phyloP scores from a whole-genome alignment of 2,329 filamentous ascomycete genomes.

The Colletotrichum sp. region DNA sequence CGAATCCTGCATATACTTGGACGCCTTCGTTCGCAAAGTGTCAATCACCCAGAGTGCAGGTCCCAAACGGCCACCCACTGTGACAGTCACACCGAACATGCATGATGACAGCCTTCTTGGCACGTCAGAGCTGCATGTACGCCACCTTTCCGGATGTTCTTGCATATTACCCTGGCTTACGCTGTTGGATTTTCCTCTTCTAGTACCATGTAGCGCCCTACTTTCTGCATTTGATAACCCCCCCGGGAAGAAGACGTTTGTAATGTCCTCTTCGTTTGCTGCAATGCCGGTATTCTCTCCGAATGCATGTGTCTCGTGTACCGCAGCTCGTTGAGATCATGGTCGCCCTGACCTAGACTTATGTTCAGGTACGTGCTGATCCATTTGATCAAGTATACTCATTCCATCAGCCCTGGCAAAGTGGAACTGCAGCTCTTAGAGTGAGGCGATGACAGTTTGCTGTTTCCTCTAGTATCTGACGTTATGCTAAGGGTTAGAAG shows the following conservation, averaged over 20 bases:
- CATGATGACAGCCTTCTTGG: not conserved
- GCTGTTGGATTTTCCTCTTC: not conserved
- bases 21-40: not conserved
- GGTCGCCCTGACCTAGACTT: not conserved
- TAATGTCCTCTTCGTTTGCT: not conserved
- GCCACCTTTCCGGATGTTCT: not conserved
- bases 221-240: not conserved
- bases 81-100: not conserved
- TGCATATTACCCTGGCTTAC: not conserved
- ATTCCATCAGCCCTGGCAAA: not conserved
- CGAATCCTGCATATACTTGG: not conserved
- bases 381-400: not conserved
- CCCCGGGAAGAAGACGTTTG: not conserved
- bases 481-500: not conserved
- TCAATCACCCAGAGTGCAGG: not conserved
- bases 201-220: not conserved
- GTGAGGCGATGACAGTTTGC: not conserved
- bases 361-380: not conserved
- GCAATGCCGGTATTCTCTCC: not conserved
- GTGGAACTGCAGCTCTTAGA: not conserved
- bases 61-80: not conserved
- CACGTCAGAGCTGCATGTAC: not conserved
- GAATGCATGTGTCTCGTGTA: not conserved
- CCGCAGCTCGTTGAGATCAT: not conserved
- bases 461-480: not conserved